Conservation (phyloP, 441 rosid genomes). For the Melastoma candidum region DNA sequence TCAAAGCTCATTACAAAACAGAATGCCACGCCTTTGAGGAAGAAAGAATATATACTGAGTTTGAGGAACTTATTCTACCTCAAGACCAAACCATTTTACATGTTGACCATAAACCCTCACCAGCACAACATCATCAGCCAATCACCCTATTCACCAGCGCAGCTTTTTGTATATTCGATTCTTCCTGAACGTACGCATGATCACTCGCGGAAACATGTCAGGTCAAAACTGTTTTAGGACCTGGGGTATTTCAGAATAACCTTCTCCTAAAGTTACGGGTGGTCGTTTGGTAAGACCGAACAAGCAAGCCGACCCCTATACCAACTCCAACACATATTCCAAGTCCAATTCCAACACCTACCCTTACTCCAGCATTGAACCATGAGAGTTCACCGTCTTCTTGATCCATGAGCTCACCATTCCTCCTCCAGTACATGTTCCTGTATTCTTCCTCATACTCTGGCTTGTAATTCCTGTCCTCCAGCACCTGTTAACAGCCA, state of each 20-base stretch:
- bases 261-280: constrained; percentile 59
- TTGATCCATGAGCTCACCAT: constrained; percentile 31
- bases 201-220: too few species aligned
- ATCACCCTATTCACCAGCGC: too few species aligned
- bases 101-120: too few species aligned
- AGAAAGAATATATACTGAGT: too few species aligned
- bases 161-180: too few species aligned
- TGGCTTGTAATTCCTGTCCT: constrained; percentile 40
- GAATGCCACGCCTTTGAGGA: too few species aligned
- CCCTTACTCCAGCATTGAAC: constrained; percentile 91
- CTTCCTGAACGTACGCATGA: too few species aligned
- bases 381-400: constrained; percentile 86
- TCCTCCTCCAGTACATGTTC: constrained; percentile 63
- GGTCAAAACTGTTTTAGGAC: too few species aligned
- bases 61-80: too few species aligned
- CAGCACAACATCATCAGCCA: too few species aligned
- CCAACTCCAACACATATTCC: constrained; percentile 78
- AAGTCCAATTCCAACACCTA: constrained; percentile 88
- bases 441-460: constrained; percentile 43
- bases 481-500: constrained; percentile 27
- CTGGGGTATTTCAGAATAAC: constrained; percentile 26
- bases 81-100: too few species aligned
- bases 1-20: too few species aligned
- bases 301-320: constrained; percentile 75
- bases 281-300: constrained; percentile 61